Conservation (phyloP, 306 rosid species). For the Oemleria cerasiformis region DNA sequence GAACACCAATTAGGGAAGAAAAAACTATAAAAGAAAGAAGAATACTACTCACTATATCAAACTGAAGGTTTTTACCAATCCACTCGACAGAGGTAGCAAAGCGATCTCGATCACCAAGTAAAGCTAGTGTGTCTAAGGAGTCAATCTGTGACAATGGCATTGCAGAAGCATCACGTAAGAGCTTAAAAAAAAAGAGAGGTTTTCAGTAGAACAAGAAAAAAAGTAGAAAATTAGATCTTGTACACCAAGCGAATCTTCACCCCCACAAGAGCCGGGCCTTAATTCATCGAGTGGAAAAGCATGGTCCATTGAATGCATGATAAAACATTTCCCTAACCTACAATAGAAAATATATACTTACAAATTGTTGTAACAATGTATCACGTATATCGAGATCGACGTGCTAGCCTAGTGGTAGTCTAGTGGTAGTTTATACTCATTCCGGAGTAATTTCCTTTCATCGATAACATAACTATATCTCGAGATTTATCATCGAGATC, state of each 20-base stretch:
- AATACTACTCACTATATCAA: slow-evolving; percentile 79
- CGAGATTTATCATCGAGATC: no score
- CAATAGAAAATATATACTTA: slow-evolving; percentile 11
- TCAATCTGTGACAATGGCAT: slow-evolving; percentile 58
- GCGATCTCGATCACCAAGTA: slow-evolving; percentile 74
- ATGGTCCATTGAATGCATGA: slow-evolving; percentile 85
- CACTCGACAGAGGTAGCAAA: slow-evolving; percentile 82
- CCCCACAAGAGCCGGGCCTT: slow-evolving; percentile 74
- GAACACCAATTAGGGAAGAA: not conserved
- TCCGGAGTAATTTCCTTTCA: no score
- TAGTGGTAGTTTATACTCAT: no score
- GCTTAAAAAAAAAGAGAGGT: not conserved
- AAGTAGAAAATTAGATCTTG: not conserved
- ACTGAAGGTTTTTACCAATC: slow-evolving; percentile 95
- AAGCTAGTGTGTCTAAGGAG: slow-evolving; percentile 82
- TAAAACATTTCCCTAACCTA: slow-evolving; percentile 87
- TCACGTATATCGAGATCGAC: no score
- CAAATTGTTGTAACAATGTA: not conserved
- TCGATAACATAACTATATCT: no score
- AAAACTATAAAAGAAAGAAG: slow-evolving; percentile 3
- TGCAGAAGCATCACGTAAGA: not conserved
- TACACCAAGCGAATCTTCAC: slow-evolving; percentile 86
- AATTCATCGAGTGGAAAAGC: slow-evolving; percentile 95
- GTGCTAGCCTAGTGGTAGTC: no score
- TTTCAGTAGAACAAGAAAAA: not conserved